phyloP scores from a whole-genome alignment of 331 rosid genomes.

The Phaseolus coccineus region DNA sequence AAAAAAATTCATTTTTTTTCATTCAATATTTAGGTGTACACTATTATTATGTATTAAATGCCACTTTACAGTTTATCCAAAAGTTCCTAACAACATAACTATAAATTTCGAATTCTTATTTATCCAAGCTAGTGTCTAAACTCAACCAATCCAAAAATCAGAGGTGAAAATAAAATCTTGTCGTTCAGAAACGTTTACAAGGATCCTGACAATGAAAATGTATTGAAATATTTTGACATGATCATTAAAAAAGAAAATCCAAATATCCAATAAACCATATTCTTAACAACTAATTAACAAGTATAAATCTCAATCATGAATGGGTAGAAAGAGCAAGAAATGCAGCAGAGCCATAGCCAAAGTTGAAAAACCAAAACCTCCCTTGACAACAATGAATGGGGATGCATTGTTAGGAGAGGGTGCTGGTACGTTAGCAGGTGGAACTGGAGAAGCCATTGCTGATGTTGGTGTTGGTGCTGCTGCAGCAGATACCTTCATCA shows the following conservation, averaged over 20 bases:
- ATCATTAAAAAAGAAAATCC: neutral
- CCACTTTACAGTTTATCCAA: no score
- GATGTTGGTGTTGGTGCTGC: slow-evolving; percentile 58
- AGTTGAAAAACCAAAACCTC: slow-evolving; percentile 30
- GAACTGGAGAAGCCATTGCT: slow-evolving; percentile 52
- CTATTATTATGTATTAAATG: no score
- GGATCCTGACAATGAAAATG: neutral
- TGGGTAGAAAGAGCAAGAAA: slow-evolving; percentile 37
- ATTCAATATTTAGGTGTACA: no score
- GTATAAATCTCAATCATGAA: neutral
- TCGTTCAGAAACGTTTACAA: neutral
- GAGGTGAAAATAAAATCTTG: neutral
- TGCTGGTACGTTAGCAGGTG: slow-evolving; percentile 24
- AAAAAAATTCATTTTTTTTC: no score
- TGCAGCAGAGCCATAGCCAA: slow-evolving; percentile 38
- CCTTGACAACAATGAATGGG: slow-evolving; percentile 10
- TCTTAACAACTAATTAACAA: slow-evolving; percentile 21
- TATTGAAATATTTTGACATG: neutral
- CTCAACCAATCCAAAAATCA: neutral
- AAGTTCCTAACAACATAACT: neutral
- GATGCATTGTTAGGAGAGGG: slow-evolving; percentile 52
- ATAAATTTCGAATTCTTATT: neutral
- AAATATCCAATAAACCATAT: slow-evolving; percentile 18
- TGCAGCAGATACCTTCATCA: slow-evolving; percentile 44
- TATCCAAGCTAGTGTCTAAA: neutral